A percentile compares a stretch with the other conserved stretches of the same genome.
Conservation (phyloP, 371 early-diverging fungal genomes). For the Coemansia sp. region DNA sequence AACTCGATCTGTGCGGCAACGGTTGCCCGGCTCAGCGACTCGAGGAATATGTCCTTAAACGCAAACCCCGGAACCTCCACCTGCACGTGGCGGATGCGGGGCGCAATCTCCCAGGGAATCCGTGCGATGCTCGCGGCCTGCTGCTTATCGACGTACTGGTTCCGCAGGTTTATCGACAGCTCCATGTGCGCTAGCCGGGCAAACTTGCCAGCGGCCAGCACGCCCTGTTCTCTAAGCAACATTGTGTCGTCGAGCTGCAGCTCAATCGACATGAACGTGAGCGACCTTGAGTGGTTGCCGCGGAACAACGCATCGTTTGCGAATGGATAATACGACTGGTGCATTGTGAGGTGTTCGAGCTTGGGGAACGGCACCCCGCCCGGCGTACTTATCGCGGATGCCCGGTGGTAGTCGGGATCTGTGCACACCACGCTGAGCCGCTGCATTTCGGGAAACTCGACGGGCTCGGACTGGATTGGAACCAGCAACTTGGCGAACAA, state of each 20-base stretch:
- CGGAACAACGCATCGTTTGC: constrained; percentile 18
- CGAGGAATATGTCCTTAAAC: no score
- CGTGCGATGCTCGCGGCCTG: not conserved
- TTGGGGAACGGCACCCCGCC: constrained; percentile 5
- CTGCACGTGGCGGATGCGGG: not conserved
- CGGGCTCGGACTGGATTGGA: no score
- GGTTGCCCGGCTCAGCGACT: not conserved
- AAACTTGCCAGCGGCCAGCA: constrained; percentile 1
- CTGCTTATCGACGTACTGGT: not conserved
- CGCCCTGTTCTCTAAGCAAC: not conserved
- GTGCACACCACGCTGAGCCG: not conserved
- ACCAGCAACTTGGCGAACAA: not conserved
- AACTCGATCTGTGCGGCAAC: no score
- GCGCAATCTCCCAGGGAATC: not conserved
- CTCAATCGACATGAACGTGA: constrained; percentile 4
- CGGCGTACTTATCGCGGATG: not conserved
- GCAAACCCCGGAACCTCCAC: no score
- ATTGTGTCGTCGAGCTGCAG: constrained; percentile 1
- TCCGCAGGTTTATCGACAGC: constrained; percentile 5
- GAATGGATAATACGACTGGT: constrained; percentile 23
- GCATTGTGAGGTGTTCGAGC: not conserved
- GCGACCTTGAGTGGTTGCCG: not conserved
- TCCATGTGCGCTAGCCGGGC: not conserved
- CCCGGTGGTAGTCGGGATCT: not conserved
- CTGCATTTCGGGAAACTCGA: not conserved